phyloP scores from a whole-genome alignment of 495 filamentous ascomycete species.

The Neurospora sp. region DNA sequence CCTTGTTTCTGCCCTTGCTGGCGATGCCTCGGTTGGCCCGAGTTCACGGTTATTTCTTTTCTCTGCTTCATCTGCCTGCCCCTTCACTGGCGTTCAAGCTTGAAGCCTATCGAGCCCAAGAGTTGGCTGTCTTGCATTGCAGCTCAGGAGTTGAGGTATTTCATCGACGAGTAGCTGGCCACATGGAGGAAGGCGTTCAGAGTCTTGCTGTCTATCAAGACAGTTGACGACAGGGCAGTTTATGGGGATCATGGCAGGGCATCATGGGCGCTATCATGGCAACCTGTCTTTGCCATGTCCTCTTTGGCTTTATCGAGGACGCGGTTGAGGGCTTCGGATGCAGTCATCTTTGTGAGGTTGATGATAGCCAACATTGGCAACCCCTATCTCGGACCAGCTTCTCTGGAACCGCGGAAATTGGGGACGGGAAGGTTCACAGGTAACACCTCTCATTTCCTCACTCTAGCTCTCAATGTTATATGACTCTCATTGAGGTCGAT shows the following conservation, averaged over 20 bases:
- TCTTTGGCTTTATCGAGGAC: neutral
- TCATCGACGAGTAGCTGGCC: neutral
- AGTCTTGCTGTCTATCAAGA: neutral
- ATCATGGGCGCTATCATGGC: neutral
- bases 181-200: neutral
- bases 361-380: neutral
- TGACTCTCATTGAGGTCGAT: neutral
- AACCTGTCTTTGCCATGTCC: neutral
- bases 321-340: neutral
- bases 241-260: neutral
- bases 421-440: neutral
- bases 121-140: neutral
- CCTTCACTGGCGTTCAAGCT: neutral
- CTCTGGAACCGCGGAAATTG: neutral
- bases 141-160: neutral
- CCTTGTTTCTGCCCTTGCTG: neutral
- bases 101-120: neutral
- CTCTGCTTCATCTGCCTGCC: neutral
- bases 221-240: neutral
- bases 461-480: neutral
- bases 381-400: neutral
- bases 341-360: neutral
- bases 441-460: neutral
- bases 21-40: neutral
- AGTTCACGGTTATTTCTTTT: neutral